Evolutionary conservation across 225 moss, liverwort and hornwort genomes (phyloP).

Genomic region (Asterella californica): DNA sequence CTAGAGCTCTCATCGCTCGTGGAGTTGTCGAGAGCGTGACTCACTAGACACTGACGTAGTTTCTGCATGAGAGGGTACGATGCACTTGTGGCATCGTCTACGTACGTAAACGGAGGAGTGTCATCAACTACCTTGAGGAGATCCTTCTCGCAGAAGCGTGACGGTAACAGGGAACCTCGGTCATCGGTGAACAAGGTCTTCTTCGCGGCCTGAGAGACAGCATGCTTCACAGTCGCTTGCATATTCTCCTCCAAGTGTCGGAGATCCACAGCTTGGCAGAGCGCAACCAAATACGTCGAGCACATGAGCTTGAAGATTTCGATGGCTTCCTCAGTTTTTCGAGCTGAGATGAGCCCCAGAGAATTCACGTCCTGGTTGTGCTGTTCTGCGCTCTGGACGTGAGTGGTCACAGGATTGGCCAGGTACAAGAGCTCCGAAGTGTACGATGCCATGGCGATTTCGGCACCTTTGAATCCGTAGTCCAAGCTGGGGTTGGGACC

Average conservation of each 20-base stretch:
- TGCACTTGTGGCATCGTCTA: too few species aligned
- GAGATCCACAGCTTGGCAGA: slow-evolving; percentile 64
- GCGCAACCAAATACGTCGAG: slow-evolving; percentile 53
- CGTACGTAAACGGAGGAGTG: too few species aligned
- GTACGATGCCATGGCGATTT: slow-evolving; percentile 67
- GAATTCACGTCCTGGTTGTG: slow-evolving; percentile 72
- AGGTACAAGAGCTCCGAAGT: slow-evolving; percentile 54
- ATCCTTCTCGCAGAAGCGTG: slow-evolving; percentile 28
- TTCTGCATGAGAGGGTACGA: slow-evolving; percentile 28
- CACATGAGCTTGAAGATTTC: slow-evolving; percentile 62
- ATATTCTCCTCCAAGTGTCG: slow-evolving; percentile 63
- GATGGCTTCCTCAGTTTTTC: slow-evolving; percentile 61
- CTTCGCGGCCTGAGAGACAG: slow-evolving; percentile 31
- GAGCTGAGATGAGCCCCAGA: slow-evolving; percentile 50
- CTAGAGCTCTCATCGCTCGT: neutral
- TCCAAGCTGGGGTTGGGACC: slow-evolving; percentile 67
- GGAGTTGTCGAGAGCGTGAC: slow-evolving; percentile 7
- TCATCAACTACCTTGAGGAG: too few species aligned
- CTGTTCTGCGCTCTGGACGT: slow-evolving; percentile 66
- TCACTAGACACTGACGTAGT: slow-evolving; percentile 9
- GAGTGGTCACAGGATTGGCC: slow-evolving; percentile 66
- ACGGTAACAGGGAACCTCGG: neutral
- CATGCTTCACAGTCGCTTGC: slow-evolving; percentile 48
- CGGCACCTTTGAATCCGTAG: too few species aligned
- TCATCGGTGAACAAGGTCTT: slow-evolving; percentile 18